Percentiles rank a stretch among this genome's conserved stretches.
Conservation (phyloP, 805 yeast species). For the Starmerella asiatica region DNA sequence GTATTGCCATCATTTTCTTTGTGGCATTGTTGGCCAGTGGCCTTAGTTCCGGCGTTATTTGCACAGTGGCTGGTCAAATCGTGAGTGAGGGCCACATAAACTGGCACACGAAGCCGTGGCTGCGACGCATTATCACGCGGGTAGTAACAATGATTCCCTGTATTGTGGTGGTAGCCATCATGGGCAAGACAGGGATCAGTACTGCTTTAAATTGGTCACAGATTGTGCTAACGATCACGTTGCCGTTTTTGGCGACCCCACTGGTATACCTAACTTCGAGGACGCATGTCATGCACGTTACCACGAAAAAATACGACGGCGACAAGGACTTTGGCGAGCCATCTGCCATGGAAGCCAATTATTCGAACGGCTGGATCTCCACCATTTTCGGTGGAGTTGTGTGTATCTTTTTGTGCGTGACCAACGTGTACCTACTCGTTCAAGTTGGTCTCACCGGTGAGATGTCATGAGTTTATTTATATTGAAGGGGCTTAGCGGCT, state of each 20-base stretch:
- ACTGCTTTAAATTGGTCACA: slow-evolving; percentile 73
- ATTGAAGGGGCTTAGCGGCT: too few relatives aligned
- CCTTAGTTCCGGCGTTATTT: slow-evolving; percentile 81
- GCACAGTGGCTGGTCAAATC: slow-evolving; percentile 87
- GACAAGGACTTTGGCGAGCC: slow-evolving; percentile 9
- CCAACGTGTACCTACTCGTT: slow-evolving; percentile 53
- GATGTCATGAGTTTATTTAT: background rate
- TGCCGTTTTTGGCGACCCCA: slow-evolving; percentile 79
- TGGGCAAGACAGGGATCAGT: slow-evolving; percentile 62
- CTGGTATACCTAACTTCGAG: slow-evolving; percentile 67
- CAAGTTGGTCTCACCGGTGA: slow-evolving; percentile 29
- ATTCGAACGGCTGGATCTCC: slow-evolving; percentile 46
- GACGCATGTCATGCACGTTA: slow-evolving; percentile 46
- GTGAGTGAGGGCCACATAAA: slow-evolving; percentile 81
- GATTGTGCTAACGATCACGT: slow-evolving; percentile 63
- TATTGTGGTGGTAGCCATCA: slow-evolving; percentile 49
- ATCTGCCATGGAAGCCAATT: slow-evolving; percentile 18
- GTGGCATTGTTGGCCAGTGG: slow-evolving; percentile 75
- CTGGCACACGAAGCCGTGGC: slow-evolving; percentile 72
- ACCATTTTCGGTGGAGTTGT: slow-evolving; percentile 39
- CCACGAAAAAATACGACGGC: slow-evolving; percentile 18
- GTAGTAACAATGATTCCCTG: slow-evolving; percentile 72
- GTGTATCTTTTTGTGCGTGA: slow-evolving; percentile 59
- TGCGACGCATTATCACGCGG: slow-evolving; percentile 65
- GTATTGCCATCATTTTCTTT: slow-evolving; percentile 75